Evolutionary conservation across 2,329 filamentous ascomycete species (phyloP).

Genomic region (Fusarium sp.): DNA sequence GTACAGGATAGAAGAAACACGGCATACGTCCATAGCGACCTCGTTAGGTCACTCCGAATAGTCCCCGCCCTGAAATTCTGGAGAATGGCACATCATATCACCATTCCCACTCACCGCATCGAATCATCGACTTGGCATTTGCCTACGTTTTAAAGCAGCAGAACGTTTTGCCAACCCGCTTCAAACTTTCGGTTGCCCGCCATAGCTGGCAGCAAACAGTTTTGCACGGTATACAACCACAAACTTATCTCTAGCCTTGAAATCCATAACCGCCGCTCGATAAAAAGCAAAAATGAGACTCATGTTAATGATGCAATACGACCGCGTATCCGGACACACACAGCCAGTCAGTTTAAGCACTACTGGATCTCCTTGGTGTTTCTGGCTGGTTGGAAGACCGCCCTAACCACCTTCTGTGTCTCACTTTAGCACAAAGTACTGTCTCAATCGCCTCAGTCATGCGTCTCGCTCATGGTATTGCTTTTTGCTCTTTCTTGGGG

Average conservation of each 20-base stretch:
- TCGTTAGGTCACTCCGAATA: slow-evolving; percentile 17
- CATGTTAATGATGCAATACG: slow-evolving; percentile 45
- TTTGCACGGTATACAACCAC: slow-evolving; percentile 10
- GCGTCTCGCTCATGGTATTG: slow-evolving; percentile 30
- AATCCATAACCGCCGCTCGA: slow-evolving; percentile 28
- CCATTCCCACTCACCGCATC: slow-evolving; percentile 31
- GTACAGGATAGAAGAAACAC: slow-evolving; percentile 2
- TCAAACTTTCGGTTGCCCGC: slow-evolving; percentile 10
- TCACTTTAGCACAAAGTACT: slow-evolving; percentile 41
- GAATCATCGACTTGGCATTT: slow-evolving; percentile 40
- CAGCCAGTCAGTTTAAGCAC: slow-evolving; percentile 34
- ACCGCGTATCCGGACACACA: slow-evolving; percentile 31
- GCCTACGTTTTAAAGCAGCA: slow-evolving; percentile 23
- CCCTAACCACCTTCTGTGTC: slow-evolving; percentile 43
- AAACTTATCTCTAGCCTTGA: slow-evolving; percentile 23
- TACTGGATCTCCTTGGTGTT: slow-evolving; percentile 40
- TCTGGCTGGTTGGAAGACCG: slow-evolving; percentile 36
- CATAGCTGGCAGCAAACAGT: slow-evolving; percentile 9
- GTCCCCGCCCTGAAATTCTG: slow-evolving; percentile 37
- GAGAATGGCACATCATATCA: slow-evolving; percentile 39
- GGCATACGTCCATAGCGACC: neutral
- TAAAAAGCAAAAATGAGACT: slow-evolving; percentile 37
- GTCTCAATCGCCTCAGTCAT: slow-evolving; percentile 40
- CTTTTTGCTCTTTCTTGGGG: slow-evolving; percentile 35
- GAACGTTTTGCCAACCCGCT: slow-evolving; percentile 14